Conservation (phyloP, 768 basidiomycete genomes). For the Calocera viscosa region DNA sequence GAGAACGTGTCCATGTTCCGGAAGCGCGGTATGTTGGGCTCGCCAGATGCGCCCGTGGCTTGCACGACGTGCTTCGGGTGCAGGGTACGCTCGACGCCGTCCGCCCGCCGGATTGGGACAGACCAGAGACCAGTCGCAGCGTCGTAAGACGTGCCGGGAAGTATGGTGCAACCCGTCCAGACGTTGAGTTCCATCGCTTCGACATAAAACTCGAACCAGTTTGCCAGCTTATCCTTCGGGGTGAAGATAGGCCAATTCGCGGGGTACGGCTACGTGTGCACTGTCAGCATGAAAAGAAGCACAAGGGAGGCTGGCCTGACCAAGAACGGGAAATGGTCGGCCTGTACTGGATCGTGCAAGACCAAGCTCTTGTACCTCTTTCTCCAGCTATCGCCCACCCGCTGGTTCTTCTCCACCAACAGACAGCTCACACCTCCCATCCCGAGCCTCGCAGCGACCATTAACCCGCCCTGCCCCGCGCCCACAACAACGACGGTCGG, state of each 20-base stretch:
- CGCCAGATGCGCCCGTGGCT: slow-evolving; percentile 10
- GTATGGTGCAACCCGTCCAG: slow-evolving; percentile 6
- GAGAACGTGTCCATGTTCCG: slow-evolving; percentile 10
- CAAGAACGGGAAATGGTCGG: not conserved
- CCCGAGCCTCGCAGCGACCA: not conserved
- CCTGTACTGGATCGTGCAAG: slow-evolving; percentile 7
- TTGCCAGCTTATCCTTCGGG: slow-evolving; percentile 9
- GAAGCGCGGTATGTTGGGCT: slow-evolving; percentile 8
- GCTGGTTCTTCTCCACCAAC: not conserved
- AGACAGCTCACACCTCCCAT: not conserved
- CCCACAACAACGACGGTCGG: slow-evolving; percentile 7
- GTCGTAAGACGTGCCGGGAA: not conserved
- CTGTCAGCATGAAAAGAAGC: too few relatives aligned
- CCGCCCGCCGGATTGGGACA: not conserved
- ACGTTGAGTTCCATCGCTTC: slow-evolving; percentile 5
- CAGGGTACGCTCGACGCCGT: not conserved
- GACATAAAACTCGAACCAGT: slow-evolving; percentile 11
- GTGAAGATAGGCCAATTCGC: slow-evolving; percentile 5
- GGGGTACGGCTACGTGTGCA: not conserved
- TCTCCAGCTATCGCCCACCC: slow-evolving; percentile 8
- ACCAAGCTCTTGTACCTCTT: slow-evolving; percentile 9
- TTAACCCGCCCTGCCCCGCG: slow-evolving; percentile 4
- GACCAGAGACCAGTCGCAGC: slow-evolving; percentile 5
- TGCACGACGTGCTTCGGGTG: slow-evolving; percentile 12
- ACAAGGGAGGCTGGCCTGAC: not conserved